Percentiles rank a stretch among this genome's conserved stretches.
Evolutionary conservation across 2,329 filamentous ascomycete species (phyloP).

Genomic region (Xylariaceae sp.): DNA sequence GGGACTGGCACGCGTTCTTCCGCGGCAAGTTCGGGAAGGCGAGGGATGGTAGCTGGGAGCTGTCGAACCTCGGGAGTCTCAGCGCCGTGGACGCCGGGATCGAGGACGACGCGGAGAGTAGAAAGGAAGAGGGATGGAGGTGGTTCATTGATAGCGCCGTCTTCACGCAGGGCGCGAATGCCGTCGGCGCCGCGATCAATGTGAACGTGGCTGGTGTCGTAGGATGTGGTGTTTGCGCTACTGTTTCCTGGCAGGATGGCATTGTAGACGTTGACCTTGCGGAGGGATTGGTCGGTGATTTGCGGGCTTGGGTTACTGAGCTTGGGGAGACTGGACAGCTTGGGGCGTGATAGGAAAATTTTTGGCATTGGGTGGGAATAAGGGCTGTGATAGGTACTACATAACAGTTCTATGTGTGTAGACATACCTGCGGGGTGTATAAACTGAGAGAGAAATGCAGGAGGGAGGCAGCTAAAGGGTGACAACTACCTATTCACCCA

Average conservation of each 20-base stretch:
- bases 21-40: slow-evolving; percentile 50
- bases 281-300: slow-evolving; percentile 46
- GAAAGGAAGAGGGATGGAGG: slow-evolving; percentile 4
- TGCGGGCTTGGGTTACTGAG: slow-evolving; percentile 42
- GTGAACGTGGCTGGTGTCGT: slow-evolving; percentile 57
- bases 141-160: slow-evolving; percentile 53
- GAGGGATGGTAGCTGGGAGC: slow-evolving; percentile 54
- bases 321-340: slow-evolving; percentile 26
- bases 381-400: no score
- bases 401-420: no score
- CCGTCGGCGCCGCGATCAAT: slow-evolving; percentile 51
- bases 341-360: no score
- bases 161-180: slow-evolving; percentile 57
- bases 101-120: slow-evolving; percentile 9
- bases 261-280: slow-evolving; percentile 49
- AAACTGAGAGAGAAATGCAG: no score
- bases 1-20: slow-evolving; percentile 53
- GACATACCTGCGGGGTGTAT: no score
- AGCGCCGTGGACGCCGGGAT: slow-evolving; percentile 34
- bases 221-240: slow-evolving; percentile 49
- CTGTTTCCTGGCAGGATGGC: slow-evolving; percentile 56
- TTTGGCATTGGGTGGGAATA: no score
- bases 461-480: no score
- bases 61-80: slow-evolving; percentile 59
- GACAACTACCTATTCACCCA: no score